These are phyloP conservation scores for Mycena epipterygia DNA, from an alignment of 768 basidiomycete genomes.

Conservation along the genomic window DNA sequence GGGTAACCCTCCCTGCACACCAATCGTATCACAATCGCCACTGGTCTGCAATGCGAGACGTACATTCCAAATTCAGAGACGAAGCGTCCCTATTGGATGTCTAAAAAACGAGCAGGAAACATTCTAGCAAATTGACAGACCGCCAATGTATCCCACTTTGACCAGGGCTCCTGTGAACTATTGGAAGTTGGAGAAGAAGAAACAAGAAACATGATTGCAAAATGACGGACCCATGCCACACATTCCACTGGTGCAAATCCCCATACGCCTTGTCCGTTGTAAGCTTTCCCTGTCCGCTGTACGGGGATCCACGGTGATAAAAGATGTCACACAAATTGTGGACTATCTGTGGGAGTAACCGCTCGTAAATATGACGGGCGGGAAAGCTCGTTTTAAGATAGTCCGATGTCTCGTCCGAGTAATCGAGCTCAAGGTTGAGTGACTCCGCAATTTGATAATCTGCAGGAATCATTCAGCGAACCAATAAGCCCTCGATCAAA, in stretches of 20 bases:
- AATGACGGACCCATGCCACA: slow-evolving; percentile 80
- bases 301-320: slow-evolving; percentile 92
- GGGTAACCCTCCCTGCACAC: slow-evolving; percentile 86
- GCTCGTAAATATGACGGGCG: slow-evolving; percentile 92
- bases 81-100: too few species aligned
- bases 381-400: slow-evolving; percentile 91
- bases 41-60: slow-evolving; percentile 35
- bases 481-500: not conserved
- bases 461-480: slow-evolving; percentile 39
- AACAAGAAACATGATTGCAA: not conserved
- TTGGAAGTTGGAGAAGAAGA: not conserved
- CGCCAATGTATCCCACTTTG: slow-evolving; percentile 89
- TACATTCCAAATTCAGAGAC: slow-evolving; percentile 97
- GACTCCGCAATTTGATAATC: slow-evolving; percentile 94
- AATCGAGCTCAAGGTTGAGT: slow-evolving; percentile 83
- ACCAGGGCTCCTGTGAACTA: slow-evolving; percentile 87
- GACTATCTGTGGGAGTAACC: slow-evolving; percentile 83
- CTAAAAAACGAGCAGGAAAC: too few species aligned
- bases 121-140: too few species aligned
- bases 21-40: slow-evolving; percentile 4
- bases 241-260: slow-evolving; percentile 96
- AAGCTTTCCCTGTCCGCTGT: slow-evolving; percentile 81
- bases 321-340: slow-evolving; percentile 70
- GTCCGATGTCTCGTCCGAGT: slow-evolving; percentile 86
- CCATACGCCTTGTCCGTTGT: slow-evolving; percentile 84